Evolutionary conservation across 2,329 filamentous ascomycete genomes (phyloP).

Genomic region (Uncinocarpus reesii): DNA sequence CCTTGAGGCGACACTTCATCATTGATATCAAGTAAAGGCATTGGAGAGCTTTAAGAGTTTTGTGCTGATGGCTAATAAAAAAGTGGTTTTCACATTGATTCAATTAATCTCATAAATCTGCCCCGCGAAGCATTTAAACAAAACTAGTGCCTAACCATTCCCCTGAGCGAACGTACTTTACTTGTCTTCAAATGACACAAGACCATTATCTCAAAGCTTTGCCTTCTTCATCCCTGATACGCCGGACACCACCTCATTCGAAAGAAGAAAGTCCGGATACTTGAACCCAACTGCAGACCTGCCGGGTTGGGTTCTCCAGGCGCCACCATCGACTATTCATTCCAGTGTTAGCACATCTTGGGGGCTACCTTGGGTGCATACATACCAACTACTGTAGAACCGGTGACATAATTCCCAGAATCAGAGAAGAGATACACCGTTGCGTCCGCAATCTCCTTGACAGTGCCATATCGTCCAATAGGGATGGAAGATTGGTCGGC

Average conservation of each 20-base stretch:
- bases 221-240: constrained; percentile 49
- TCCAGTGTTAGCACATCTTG: not conserved
- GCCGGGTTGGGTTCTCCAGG: constrained; percentile 31
- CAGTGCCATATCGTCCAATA: constrained; percentile 62
- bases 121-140: too few relatives aligned
- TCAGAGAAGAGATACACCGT: constrained; percentile 84
- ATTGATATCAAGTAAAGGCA: not conserved
- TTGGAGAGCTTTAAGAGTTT: too few relatives aligned
- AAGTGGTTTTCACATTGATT: too few relatives aligned
- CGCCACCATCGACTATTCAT: constrained; percentile 32
- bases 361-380: constrained; percentile 14
- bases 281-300: constrained; percentile 29
- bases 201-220: constrained; percentile 47
- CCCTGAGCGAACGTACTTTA: too few relatives aligned
- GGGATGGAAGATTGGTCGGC: constrained; percentile 51
- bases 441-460: constrained; percentile 84
- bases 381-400: constrained; percentile 59
- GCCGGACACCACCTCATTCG: constrained; percentile 44
- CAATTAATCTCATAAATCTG: too few relatives aligned
- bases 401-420: constrained; percentile 76
- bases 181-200: too few relatives aligned
- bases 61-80: too few relatives aligned
- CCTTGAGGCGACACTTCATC: not conserved
- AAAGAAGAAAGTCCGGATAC: constrained; percentile 52
- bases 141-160: too few relatives aligned